A percentile compares a stretch with the other conserved stretches of the same genome.
These are phyloP conservation scores for Colletotrichum sp. DNA, from an alignment of 2,329 filamentous ascomycete genomes.

Conservation along the genomic window DNA sequence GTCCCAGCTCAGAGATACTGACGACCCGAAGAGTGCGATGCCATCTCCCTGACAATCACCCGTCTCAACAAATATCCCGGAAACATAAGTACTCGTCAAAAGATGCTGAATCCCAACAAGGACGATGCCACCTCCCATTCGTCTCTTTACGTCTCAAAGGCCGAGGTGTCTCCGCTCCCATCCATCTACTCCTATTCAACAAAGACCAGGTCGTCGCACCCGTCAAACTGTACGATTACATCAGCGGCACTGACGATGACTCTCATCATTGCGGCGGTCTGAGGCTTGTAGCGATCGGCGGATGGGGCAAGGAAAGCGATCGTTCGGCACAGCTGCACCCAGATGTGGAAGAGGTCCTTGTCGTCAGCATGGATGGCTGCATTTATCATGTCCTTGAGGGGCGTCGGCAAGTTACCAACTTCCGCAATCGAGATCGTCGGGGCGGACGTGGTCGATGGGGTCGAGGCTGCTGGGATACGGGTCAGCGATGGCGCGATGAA, in stretches of 20 bases:
- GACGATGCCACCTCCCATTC: background rate
- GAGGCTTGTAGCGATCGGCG: background rate
- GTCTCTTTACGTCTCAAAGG: background rate
- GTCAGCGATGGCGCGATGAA: background rate
- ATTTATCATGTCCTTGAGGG: background rate
- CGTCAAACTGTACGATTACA: background rate
- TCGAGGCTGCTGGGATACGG: background rate
- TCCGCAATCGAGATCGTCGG: background rate
- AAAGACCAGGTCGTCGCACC: background rate
- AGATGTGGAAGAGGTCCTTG: background rate
- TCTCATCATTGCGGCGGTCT: background rate
- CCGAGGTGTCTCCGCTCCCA: background rate
- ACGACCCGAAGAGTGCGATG: background rate
- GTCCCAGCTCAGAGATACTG: background rate
- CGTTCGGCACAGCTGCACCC: background rate
- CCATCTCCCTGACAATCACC: background rate
- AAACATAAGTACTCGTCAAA: background rate
- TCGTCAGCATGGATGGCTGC: background rate
- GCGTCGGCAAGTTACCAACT: background rate
- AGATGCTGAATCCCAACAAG: background rate
- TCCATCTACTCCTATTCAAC: background rate
- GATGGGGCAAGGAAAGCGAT: background rate
- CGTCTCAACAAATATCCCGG: background rate
- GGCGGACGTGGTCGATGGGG: background rate
- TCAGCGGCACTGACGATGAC: background rate